Base-by-base conservation (phyloP, 2,329 filamentous ascomycete species). In the Aquanectria penicillioides region DNA sequence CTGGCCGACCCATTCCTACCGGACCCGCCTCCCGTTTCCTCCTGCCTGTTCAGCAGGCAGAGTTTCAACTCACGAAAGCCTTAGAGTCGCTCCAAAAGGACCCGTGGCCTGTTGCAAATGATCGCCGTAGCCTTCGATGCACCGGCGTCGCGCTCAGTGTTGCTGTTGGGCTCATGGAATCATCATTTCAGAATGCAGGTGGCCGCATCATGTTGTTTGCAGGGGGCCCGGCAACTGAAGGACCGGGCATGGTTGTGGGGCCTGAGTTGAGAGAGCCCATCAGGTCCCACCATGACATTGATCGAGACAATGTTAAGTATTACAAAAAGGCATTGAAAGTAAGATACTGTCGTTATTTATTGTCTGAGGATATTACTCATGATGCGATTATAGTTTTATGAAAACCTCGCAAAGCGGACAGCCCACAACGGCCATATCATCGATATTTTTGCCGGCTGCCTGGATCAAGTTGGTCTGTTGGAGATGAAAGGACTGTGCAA, bases 301-400 rank as follows among this genome's bases (percentile, higher is more conserved):
- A 99, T 75, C 89, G 94, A 57, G 95, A 99, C 77, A 97, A 97
- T 75, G 97, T 97, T 80, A 99, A 99, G 78, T 97, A 98, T 80
- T 98, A 97, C 81, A 99, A 99, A 84, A 99, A 99, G 80, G 95
- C 95, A 18, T 79, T 97, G 47, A 99, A 98, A 87, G 91, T 93
- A 76, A 57, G 81, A 13, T 29, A 36, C 12, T 17, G 26, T 11
- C 6, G 6, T 11, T 6, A 4, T 10, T n/a, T 11, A 3, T n/a
- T 17, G 20, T 33, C 12, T 10, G 15, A 17, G 6, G 12, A 15
- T 18, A 5, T 8, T 49, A 25, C 73, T 78, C 57, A 80, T 60
- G 6, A 29, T 18, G 9, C 7, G 9, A 2, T 15, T 26, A 8
- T 73, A 94, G 89, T 98, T 97, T 77, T 99, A 98, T 75, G 95